Evolutionary conservation across 2,329 filamentous ascomycete genomes (phyloP), one percentile per base, ranked within the genome.

Genomic region (Pseudogymnoascus sp.): DNA sequence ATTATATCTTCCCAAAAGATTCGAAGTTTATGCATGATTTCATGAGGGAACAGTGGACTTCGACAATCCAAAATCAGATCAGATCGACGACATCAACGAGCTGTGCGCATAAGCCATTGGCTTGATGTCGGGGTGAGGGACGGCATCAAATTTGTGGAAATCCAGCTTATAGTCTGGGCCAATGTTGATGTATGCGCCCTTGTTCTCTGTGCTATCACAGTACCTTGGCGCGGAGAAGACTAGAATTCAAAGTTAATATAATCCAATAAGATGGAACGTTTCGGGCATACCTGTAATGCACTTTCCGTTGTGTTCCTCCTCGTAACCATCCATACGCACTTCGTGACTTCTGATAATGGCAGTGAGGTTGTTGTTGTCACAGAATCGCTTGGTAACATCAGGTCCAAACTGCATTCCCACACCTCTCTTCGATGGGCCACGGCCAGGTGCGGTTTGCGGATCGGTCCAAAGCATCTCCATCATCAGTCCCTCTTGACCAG

Each of bases 401-500:
- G 94, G 94, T 0, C 94, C 94, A 69, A 99, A 99, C 73, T 97
- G 92, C 76, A 97, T 83, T 59, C 94, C 94, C 18, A 99, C 93
- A 67, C 94, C 94, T 72, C 94, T 85, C 81, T 99, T 99, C 79
- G 91, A 96, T 47, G 94, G 94, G 7, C 92, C 91, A 67, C 94
- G 86, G 59, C 94, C 94, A 28, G 89, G 86, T 68, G 86, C 81
- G 0, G 89, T 82, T 74, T 99, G 94, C 2, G 94, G 94, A 72
- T 99, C 94, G 0, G 94, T 97, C 94, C 94, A 99, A 53, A 99
- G 83, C 94, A 99, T 99, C 76, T 99, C 94, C 94, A 99, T 99
- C 94, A 99, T 99, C 69, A 99, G 78, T 12, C 94, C 94, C 57
- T 89, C 78, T 74, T 99, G 94, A 33, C 94, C 94, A 2, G 94